A percentile compares a stretch with the other conserved stretches of the same genome.
phyloP scores from a whole-genome alignment of 371 early-diverging fungal species.

The Haplosporangium sp. region DNA sequence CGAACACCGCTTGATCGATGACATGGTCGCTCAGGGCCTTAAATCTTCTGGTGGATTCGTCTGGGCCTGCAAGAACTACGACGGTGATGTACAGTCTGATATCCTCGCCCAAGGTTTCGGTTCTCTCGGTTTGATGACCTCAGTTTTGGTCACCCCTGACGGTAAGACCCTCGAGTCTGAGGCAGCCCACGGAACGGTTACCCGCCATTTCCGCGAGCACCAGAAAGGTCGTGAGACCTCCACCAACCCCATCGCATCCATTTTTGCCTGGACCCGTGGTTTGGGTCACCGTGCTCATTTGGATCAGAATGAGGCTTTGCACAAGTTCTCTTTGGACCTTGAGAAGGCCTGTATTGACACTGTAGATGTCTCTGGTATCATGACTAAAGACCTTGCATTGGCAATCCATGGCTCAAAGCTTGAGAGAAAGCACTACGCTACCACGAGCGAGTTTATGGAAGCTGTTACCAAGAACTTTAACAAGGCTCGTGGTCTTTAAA shows the following conservation, averaged over 20 bases:
- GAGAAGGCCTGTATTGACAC: conserved; percentile 92
- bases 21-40: conserved; percentile 97
- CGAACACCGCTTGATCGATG: conserved; percentile 97
- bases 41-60: conserved; percentile 96
- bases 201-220: conserved; percentile 97
- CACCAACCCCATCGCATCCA: conserved; percentile 97
- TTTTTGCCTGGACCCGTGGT: conserved; percentile 98
- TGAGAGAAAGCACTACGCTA: conserved; percentile 80
- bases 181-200: conserved; percentile 98
- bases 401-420: conserved; percentile 90
- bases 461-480: conserved; percentile 78
- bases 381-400: conserved; percentile 98
- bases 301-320: conserved; percentile 83
- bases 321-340: conserved; percentile 81
- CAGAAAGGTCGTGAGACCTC: conserved; percentile 92
- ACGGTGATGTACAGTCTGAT: conserved; percentile 96
- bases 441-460: conserved; percentile 84
- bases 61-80: conserved; percentile 97
- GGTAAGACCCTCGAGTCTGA: conserved; percentile 96
- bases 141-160: conserved; percentile 94
- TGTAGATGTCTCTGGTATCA: conserved; percentile 84
- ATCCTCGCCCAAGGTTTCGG: conserved; percentile 95
- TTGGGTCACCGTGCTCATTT: conserved; percentile 95
- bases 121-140: conserved; percentile 95
- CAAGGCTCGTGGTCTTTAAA: conserved; percentile 45